These are phyloP conservation scores for Clonostachys rosea DNA, from an alignment of 2,329 filamentous ascomycete genomes.

Conservation along the genomic window DNA sequence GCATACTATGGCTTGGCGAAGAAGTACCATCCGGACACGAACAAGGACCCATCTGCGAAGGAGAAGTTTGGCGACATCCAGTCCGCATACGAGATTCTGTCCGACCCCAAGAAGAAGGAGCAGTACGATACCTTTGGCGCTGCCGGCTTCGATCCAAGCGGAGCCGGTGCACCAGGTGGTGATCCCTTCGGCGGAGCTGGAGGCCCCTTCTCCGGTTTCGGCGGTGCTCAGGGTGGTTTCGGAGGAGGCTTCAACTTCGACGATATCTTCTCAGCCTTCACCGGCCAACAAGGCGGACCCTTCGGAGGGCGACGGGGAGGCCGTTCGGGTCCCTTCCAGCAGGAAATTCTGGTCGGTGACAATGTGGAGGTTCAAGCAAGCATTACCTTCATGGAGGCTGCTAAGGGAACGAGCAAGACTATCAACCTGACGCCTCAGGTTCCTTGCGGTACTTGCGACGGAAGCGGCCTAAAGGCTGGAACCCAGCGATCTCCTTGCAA, in stretches of 20 bases:
- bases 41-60: slow-evolving; percentile 90
- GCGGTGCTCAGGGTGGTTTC: slow-evolving; percentile 58
- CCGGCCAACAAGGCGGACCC: slow-evolving; percentile 43
- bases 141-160: slow-evolving; percentile 78
- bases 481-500: slow-evolving; percentile 69
- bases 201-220: slow-evolving; percentile 58
- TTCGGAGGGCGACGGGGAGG: slow-evolving; percentile 49
- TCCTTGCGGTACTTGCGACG: slow-evolving; percentile 76
- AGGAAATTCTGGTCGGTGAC: slow-evolving; percentile 85
- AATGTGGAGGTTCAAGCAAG: slow-evolving; percentile 92
- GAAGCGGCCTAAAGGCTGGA: slow-evolving; percentile 80
- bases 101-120: slow-evolving; percentile 88
- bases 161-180: slow-evolving; percentile 56
- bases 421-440: slow-evolving; percentile 80
- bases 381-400: slow-evolving; percentile 94
- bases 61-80: slow-evolving; percentile 94
- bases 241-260: slow-evolving; percentile 90
- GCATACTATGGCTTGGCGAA: slow-evolving; percentile 97
- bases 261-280: slow-evolving; percentile 87
- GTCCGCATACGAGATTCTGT: slow-evolving; percentile 87
- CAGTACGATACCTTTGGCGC: slow-evolving; percentile 89
- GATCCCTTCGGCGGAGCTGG: slow-evolving; percentile 60
- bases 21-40: slow-evolving; percentile 96
- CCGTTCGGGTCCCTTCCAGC: slow-evolving; percentile 61
- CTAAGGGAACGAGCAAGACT: slow-evolving; percentile 85